Percentiles rank a stretch among this genome's conserved stretches.
Conservation (phyloP, 2,329 filamentous ascomycete genomes). For the Hymenoscyphus salicellus region DNA sequence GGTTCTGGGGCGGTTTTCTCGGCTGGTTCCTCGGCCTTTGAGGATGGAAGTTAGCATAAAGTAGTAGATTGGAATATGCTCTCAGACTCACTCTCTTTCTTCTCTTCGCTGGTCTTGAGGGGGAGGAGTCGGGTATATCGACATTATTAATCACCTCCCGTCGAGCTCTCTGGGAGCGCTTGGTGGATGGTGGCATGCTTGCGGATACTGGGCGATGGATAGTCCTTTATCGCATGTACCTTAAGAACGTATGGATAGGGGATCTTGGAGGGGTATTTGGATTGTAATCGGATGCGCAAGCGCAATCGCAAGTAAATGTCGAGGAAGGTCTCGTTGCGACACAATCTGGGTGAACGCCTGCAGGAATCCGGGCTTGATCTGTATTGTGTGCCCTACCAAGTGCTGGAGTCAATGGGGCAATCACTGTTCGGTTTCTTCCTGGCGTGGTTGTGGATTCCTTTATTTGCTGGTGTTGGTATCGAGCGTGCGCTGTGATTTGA, state of each 20-base stretch:
- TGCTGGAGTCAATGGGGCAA: slow-evolving; percentile 12
- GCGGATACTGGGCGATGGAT: not conserved
- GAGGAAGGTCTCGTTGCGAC: slow-evolving; percentile 20
- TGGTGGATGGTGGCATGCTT: slow-evolving; percentile 42
- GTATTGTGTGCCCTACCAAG: not conserved
- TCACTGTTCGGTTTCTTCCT: slow-evolving; percentile 13
- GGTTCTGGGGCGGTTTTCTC: slow-evolving; percentile 36
- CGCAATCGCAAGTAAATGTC: slow-evolving; percentile 1
- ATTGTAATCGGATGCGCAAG: not conserved
- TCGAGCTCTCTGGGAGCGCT: slow-evolving; percentile 39
- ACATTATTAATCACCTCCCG: slow-evolving; percentile 35
- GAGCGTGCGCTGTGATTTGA: slow-evolving; percentile 15
- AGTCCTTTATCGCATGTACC: slow-evolving; percentile 8
- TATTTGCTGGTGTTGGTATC: slow-evolving; percentile 18
- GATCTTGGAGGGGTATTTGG: not conserved
- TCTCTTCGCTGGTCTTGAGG: slow-evolving; percentile 60
- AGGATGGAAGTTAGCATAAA: slow-evolving; percentile 7
- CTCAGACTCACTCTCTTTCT: slow-evolving; percentile 53
- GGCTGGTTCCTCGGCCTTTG: slow-evolving; percentile 40
- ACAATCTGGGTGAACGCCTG: slow-evolving; percentile 17
- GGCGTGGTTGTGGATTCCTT: slow-evolving; percentile 11
- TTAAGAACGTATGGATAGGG: not conserved
- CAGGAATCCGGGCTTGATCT: not conserved
- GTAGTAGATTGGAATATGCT: not conserved
- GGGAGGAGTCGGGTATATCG: slow-evolving; percentile 47